phyloP scores from a whole-genome alignment of 257 asterid species.

The Capsicum chinense region DNA sequence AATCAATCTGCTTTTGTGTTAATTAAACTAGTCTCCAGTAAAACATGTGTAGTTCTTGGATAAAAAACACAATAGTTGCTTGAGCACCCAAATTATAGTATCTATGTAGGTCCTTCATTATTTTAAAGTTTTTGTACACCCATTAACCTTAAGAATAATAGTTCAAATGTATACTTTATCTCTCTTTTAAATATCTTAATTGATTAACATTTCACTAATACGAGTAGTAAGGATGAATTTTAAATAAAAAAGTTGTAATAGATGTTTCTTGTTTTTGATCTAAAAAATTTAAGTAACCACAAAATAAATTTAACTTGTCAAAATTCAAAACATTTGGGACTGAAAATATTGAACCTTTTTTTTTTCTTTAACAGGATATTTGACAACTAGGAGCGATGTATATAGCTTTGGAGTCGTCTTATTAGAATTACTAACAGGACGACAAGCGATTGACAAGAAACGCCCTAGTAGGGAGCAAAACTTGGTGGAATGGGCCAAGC shows the following conservation, averaged over 20 bases:
- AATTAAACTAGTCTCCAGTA: too few relatives aligned
- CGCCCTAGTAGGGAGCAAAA: constrained; percentile 64
- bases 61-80: neutral
- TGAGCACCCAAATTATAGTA: neutral
- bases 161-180: neutral
- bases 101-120: neutral
- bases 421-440: constrained; percentile 70
- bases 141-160: neutral
- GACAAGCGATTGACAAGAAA: constrained; percentile 57
- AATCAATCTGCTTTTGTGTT: too few relatives aligned
- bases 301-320: neutral
- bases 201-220: neutral
- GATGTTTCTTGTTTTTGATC: neutral
- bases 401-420: constrained; percentile 82
- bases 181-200: neutral
- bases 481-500: constrained; percentile 79
- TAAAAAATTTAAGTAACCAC: neutral
- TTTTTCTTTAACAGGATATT: constrained; percentile 51
- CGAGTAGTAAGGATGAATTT: neutral
- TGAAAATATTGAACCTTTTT: neutral
- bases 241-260: neutral
- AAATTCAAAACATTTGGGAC: neutral
- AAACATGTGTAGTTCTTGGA: neutral
- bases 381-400: constrained; percentile 73
- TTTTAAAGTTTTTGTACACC: neutral